Evolutionary conservation across 495 filamentous ascomycete species (phyloP), one percentile per base, ranked within the genome.

Genomic region (Podospora comata): DNA sequence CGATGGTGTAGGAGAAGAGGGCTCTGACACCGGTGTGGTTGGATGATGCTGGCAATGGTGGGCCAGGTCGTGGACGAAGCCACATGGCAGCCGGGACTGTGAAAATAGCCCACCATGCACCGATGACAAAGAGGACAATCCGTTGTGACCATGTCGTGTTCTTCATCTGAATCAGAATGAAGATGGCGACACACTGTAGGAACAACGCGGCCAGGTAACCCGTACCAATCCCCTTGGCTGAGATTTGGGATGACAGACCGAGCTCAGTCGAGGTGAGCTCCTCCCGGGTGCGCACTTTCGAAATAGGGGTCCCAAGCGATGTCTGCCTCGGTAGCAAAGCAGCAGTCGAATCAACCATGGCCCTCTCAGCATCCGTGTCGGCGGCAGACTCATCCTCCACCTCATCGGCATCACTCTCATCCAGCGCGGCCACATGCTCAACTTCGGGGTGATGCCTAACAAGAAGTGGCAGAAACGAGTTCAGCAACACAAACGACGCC

Each of bases 101-200:
- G 73, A 99, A 98, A 48, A 87, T 64, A 64, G 95, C 89, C 95
- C 95, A 98, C 95, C 95, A 99, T n/a, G 88, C 77, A 16, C 95
- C 95, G 62, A 97, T 88, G 54, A 92, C 74, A 73, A 96, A 94
- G 11, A 99, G 84, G 3, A 94, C 92, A 34, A 97, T 80, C 48
- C 94, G 89, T 62, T 95, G 84, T 3, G 89, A 90, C 79, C 91
- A 89, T 0, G 89, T 91, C 11, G 90, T 90, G 65, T 90, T 91
- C n/a, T 86, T 83, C 70, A 89, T 90, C 30, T 79, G 71, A 18
- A 92, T 77, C 6, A 96, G 82, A 26, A 96, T 85, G 11, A 88
- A 71, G 62, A 97, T 94, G 61, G 88, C 89, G 27, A 92, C 77
- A 64, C 88, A 86, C 76, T 97, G 93, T 60, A 97, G 79, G 63